Conservation (phyloP, 257 asterid genomes). For the Galeopsis tetrahit region DNA sequence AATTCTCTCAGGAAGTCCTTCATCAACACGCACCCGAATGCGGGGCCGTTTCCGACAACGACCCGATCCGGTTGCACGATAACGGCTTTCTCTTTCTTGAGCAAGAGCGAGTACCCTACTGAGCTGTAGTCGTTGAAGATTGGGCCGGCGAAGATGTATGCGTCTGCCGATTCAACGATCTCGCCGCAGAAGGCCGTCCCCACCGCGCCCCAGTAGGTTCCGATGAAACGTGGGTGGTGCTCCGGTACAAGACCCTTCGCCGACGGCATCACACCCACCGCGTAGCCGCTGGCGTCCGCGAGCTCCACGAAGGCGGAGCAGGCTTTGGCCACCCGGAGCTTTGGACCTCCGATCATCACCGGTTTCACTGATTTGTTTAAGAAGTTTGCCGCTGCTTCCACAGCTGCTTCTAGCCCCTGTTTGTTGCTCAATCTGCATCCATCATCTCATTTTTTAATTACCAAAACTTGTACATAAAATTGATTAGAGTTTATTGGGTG, state of each 20-base stretch:
- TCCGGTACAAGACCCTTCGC: conserved; percentile 90
- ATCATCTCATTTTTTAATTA: no score
- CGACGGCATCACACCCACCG: conserved; percentile 75
- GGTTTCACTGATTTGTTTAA: conserved; percentile 80
- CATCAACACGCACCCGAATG: conserved; percentile 83
- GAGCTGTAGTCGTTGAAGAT: conserved; percentile 86
- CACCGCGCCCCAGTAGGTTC: conserved; percentile 86
- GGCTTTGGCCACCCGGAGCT: conserved; percentile 66
- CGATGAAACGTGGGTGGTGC: conserved; percentile 73
- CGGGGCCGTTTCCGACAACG: conserved; percentile 60
- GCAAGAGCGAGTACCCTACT: conserved; percentile 79
- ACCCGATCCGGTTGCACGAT: conserved; percentile 81
- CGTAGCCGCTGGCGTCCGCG: conserved; percentile 68
- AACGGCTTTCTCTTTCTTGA: conserved; percentile 74
- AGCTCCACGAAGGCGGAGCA: conserved; percentile 56
- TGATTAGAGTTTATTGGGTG: no score
- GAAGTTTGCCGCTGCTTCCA: conserved; percentile 68
- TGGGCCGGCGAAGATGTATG: conserved; percentile 77
- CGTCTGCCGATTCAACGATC: conserved; percentile 83
- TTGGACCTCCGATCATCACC: conserved; percentile 82
- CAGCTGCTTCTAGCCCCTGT: conserved; percentile 73
- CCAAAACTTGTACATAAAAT: no score
- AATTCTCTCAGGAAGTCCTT: conserved; percentile 61
- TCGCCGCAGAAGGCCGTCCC: conserved; percentile 82
- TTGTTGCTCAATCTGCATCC: conserved; percentile 65